Percentiles rank a stretch among this genome's conserved stretches.
phyloP scores from a whole-genome alignment of 1,139 yeast genomes.

The Geotrichum citri-aurantii region DNA sequence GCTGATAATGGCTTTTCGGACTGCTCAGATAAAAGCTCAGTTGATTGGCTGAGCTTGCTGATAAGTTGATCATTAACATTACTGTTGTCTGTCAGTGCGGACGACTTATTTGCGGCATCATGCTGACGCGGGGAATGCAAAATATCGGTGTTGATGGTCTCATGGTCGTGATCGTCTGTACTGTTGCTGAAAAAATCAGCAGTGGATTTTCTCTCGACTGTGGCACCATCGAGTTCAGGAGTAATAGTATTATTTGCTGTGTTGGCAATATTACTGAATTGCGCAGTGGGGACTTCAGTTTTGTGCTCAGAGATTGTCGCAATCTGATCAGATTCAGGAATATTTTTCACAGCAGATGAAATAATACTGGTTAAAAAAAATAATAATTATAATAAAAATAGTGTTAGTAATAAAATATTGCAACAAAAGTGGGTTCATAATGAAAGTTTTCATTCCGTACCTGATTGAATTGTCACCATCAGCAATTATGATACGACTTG shows the following conservation, averaged over 20 bases:
- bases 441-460: background rate
- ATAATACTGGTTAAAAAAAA: background rate
- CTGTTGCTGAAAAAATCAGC: background rate
- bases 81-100: background rate
- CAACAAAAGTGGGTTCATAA: background rate
- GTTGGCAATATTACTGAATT: background rate
- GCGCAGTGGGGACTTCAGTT: background rate
- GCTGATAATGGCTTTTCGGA: background rate
- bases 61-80: background rate
- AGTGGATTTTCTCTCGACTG: background rate
- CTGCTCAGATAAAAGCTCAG: background rate
- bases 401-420: background rate
- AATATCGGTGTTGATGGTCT: background rate
- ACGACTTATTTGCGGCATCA: background rate
- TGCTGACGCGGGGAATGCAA: background rate
- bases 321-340: background rate
- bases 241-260: background rate
- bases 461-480: background rate
- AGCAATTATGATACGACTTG: background rate
- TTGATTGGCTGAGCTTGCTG: background rate
- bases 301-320: background rate
- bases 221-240: background rate
- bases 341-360: background rate
- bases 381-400: background rate
- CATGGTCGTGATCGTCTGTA: background rate